These are phyloP conservation scores for Cinnamomum micranthum DNA, from an alignment of 164 flowering plant genomes.

Conservation along the genomic window DNA sequence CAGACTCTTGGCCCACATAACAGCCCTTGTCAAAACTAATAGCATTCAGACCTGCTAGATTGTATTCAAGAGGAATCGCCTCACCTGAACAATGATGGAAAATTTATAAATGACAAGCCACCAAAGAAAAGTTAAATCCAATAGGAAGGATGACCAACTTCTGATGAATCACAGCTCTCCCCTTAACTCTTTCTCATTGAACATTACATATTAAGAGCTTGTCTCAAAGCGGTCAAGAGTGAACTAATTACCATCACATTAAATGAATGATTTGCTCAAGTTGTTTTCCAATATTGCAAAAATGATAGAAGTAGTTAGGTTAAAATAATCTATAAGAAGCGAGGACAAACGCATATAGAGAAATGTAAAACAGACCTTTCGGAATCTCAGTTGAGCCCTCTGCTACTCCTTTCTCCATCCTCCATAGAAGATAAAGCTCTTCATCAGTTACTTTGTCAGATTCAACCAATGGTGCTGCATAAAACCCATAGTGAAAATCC, in stretches of 20 bases:
- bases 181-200: too few species aligned
- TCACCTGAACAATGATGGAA: conserved; percentile 44
- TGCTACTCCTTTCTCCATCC: conserved; percentile 86
- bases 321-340: neutral
- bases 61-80: conserved; percentile 92
- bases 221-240: neutral
- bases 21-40: conserved; percentile 97
- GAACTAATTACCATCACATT: neutral
- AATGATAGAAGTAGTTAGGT: neutral
- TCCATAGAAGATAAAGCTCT: conserved; percentile 61
- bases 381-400: conserved; percentile 92
- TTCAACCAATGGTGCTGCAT: conserved; percentile 88
- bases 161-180: neutral
- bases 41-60: conserved; percentile 79
- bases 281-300: neutral
- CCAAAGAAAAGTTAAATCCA: neutral
- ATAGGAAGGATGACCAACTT: too few species aligned
- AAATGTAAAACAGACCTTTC: conserved; percentile 48
- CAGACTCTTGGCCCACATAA: conserved; percentile 87
- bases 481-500: neutral
- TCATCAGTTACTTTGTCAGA: conserved; percentile 79
- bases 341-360: neutral
- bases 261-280: too few species aligned
- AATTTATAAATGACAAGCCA: too few species aligned
- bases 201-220: neutral